phyloP scores from a whole-genome alignment of 129 eudicot species.

The Arctium lappa region DNA sequence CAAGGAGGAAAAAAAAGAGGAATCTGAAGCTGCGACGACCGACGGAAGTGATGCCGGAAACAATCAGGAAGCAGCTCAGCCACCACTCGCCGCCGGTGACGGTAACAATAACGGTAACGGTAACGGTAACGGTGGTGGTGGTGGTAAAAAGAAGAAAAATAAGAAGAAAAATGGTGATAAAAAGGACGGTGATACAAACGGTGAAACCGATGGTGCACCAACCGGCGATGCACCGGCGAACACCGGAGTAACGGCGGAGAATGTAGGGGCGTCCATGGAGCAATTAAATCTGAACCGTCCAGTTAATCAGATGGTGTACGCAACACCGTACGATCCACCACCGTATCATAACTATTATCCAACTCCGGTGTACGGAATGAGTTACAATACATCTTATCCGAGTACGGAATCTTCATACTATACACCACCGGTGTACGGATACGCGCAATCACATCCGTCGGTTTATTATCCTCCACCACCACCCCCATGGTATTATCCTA shows the following conservation, averaged over 20 bases:
- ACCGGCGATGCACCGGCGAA: constrained; percentile 7
- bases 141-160: constrained; percentile 54
- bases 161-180: constrained; percentile 48
- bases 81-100: constrained; percentile 29
- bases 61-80: constrained; percentile 14
- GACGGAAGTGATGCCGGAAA: constrained; percentile 22
- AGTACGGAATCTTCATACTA: constrained; percentile 39
- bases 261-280: constrained; percentile 19
- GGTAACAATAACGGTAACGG: background rate
- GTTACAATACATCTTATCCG: constrained; percentile 56
- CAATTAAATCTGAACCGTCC: constrained; percentile 32
- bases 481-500: constrained; percentile 30
- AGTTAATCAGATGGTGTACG: constrained; percentile 29
- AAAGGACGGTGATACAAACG: constrained; percentile 18
- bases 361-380: constrained; percentile 53
- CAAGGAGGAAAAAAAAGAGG: constrained; percentile 13
- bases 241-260: constrained; percentile 14
- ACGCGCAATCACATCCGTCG: constrained; percentile 31
- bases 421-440: constrained; percentile 43
- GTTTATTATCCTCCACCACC: constrained; percentile 42
- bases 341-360: constrained; percentile 43
- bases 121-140: constrained; percentile 11
- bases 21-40: constrained; percentile 14
- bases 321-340: constrained; percentile 27
- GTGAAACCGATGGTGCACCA: constrained; percentile 10